phyloP scores from a whole-genome alignment of 2,329 filamentous ascomycete species.

The Penicillium sp. region DNA sequence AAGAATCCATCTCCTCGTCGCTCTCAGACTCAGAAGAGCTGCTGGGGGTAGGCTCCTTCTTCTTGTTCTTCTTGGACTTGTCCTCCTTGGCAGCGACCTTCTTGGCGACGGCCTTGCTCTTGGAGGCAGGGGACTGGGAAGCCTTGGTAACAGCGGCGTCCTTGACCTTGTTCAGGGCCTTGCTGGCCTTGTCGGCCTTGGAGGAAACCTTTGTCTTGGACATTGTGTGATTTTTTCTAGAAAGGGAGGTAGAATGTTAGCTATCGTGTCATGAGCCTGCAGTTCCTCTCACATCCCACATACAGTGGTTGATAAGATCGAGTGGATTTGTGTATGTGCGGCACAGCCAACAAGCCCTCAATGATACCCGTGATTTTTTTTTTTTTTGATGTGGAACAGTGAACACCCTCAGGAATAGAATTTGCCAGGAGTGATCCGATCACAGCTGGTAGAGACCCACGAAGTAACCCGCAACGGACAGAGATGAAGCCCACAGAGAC shows the following conservation, averaged over 20 bases:
- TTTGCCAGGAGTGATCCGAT: slow-evolving; percentile 37
- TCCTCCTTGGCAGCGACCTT: slow-evolving; percentile 44
- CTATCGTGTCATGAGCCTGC: slow-evolving; percentile 6
- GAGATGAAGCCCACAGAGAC: slow-evolving; percentile 51
- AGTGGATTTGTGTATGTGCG: slow-evolving; percentile 35
- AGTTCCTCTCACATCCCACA: slow-evolving; percentile 19
- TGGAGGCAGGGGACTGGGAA: slow-evolving; percentile 47
- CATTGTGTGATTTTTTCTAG: slow-evolving; percentile 38
- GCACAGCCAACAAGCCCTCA: slow-evolving; percentile 43
- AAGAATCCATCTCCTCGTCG: slow-evolving; percentile 41
- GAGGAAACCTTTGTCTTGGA: slow-evolving; percentile 50
- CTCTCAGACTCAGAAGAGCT: slow-evolving; percentile 36
- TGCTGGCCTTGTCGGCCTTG: slow-evolving; percentile 47
- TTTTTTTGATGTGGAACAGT: slow-evolving; percentile 23
- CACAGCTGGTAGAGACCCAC: slow-evolving; percentile 43
- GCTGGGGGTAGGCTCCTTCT: slow-evolving; percentile 46
- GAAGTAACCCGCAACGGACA: slow-evolving; percentile 46
- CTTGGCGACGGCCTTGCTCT: slow-evolving; percentile 51
- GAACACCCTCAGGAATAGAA: slow-evolving; percentile 32
- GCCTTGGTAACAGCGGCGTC: slow-evolving; percentile 51
- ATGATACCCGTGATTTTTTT: slow-evolving; percentile 38
- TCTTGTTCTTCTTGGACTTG: slow-evolving; percentile 49
- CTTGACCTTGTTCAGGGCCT: slow-evolving; percentile 54
- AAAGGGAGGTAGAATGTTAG: slow-evolving; percentile 21
- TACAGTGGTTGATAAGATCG: slow-evolving; percentile 24